Evolutionary conservation across 768 basidiomycete genomes (phyloP).

Genomic region (Boletus huronensis): DNA sequence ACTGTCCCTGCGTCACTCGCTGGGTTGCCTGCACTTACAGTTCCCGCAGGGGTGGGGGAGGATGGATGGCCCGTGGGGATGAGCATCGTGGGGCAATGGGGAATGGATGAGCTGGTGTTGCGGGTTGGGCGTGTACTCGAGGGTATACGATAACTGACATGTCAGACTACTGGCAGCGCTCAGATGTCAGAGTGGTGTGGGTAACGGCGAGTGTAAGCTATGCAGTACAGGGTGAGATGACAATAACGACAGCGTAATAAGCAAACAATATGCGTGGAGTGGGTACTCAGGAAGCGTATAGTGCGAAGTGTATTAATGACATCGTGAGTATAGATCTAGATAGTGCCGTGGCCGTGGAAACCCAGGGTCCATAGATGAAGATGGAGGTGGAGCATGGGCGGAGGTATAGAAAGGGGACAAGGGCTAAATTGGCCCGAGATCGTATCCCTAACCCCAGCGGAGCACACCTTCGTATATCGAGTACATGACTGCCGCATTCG

Average conservation of each 20-base stretch:
- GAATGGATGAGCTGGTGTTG: constrained; percentile 60
- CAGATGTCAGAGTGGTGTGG: constrained; percentile 24
- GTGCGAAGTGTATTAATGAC: constrained; percentile 12
- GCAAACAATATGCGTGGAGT: constrained; percentile 10
- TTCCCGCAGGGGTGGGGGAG: constrained; percentile 51
- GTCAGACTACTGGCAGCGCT: not conserved
- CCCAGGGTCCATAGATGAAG: not conserved
- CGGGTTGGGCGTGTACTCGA: constrained; percentile 50
- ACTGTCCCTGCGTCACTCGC: constrained; percentile 91
- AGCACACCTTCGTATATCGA: constrained; percentile 87
- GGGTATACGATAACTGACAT: constrained; percentile 4
- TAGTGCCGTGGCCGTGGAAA: not conserved
- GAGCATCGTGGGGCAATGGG: constrained; percentile 88
- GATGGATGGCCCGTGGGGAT: constrained; percentile 82
- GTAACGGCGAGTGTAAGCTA: constrained; percentile 23
- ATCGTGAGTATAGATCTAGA: constrained; percentile 17
- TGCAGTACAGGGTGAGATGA: constrained; percentile 15
- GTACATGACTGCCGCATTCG: constrained; percentile 97
- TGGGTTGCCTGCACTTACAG: constrained; percentile 76
- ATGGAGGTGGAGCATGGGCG: not conserved
- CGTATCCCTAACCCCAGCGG: constrained; percentile 43
- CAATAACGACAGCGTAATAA: constrained; percentile 16
- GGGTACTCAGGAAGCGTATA: not conserved
- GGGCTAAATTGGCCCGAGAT: too few relatives aligned
- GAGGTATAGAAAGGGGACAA: not conserved